Conservation (phyloP, 1,284 basidiomycete genomes). For the Meira nashicola region DNA sequence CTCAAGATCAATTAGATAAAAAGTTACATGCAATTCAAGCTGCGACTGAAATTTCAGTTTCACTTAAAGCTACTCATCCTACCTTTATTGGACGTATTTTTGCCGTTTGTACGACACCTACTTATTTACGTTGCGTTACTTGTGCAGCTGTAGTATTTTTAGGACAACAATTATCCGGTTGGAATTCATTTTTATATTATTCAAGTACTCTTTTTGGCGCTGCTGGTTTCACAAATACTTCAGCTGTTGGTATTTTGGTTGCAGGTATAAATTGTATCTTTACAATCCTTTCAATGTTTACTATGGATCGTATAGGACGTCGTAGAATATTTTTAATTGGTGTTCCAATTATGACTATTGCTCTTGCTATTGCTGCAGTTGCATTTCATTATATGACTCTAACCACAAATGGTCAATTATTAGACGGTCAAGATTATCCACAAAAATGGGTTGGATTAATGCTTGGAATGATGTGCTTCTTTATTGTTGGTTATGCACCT, state of each 20-base stretch:
- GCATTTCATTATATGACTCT: constrained; percentile 70
- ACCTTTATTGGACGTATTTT: constrained; percentile 15
- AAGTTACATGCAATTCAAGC: constrained; percentile 53
- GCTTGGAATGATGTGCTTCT: constrained; percentile 72
- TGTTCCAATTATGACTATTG: constrained; percentile 71
- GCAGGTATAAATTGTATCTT: constrained; percentile 62
- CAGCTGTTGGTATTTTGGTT: constrained; percentile 48
- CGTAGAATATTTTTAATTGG: constrained; percentile 71
- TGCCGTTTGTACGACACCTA: constrained; percentile 28
- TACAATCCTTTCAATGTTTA: constrained; percentile 68
- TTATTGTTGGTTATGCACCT: constrained; percentile 71
- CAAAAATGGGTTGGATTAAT: constrained; percentile 59
- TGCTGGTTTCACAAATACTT: constrained; percentile 52
- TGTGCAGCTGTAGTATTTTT: constrained; percentile 27
- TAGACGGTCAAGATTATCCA: constrained; percentile 65
- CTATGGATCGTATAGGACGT: constrained; percentile 73
- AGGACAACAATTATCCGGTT: constrained; percentile 52
- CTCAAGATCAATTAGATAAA: constrained; percentile 48
- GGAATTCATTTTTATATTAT: constrained; percentile 55
- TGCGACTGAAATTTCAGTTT: constrained; percentile 19
- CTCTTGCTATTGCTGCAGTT: constrained; percentile 66
- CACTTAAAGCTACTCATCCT: constrained; percentile 17
- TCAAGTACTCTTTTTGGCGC: constrained; percentile 49
- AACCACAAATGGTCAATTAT: constrained; percentile 64
- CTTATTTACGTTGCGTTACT: constrained; percentile 19